These are phyloP conservation scores for Pleurotus sapidus DNA, from an alignment of 768 basidiomycete genomes.

Conservation along the genomic window DNA sequence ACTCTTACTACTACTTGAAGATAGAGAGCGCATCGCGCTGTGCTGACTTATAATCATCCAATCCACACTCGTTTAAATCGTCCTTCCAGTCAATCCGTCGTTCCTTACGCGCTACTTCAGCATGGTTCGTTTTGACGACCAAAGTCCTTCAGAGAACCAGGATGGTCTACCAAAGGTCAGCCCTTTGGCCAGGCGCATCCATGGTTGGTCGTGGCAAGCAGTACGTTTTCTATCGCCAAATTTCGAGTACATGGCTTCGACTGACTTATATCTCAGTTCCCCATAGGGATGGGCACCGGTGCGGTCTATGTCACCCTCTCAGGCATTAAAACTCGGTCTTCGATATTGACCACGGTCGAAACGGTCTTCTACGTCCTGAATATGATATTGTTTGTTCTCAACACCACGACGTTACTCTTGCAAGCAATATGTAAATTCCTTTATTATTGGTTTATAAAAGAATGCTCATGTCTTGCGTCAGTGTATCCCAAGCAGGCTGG, in stretches of 20 bases:
- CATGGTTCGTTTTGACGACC: conserved; percentile 1
- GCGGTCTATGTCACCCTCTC: conserved; percentile 48
- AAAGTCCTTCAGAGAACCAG: not conserved
- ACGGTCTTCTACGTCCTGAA: conserved; percentile 46
- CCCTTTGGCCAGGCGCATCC: conserved; percentile 38
- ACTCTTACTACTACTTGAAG: conserved; percentile 4
- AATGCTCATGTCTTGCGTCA: conserved; percentile 10
- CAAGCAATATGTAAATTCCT: conserved; percentile 36
- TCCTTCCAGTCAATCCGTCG: conserved; percentile 3
- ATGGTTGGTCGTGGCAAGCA: conserved; percentile 51
- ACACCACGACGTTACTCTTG: conserved; percentile 35
- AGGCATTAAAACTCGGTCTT: conserved; percentile 31
- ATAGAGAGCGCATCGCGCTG: not conserved
- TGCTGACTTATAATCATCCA: conserved; percentile 7
- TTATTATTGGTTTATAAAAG: not conserved
- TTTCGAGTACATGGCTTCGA: not conserved
- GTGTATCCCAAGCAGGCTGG: conserved; percentile 43
- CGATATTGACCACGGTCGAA: conserved; percentile 31
- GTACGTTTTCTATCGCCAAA: conserved; percentile 23
- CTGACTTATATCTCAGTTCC: conserved; percentile 30
- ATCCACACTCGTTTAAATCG: conserved; percentile 4
- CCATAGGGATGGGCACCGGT: conserved; percentile 48
- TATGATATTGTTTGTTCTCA: conserved; percentile 39
- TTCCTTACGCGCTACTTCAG: not conserved
- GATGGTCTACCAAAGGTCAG: conserved; percentile 21